phyloP scores from a whole-genome alignment of 179 eudicot genomes.

The Dionaea muscipula region DNA sequence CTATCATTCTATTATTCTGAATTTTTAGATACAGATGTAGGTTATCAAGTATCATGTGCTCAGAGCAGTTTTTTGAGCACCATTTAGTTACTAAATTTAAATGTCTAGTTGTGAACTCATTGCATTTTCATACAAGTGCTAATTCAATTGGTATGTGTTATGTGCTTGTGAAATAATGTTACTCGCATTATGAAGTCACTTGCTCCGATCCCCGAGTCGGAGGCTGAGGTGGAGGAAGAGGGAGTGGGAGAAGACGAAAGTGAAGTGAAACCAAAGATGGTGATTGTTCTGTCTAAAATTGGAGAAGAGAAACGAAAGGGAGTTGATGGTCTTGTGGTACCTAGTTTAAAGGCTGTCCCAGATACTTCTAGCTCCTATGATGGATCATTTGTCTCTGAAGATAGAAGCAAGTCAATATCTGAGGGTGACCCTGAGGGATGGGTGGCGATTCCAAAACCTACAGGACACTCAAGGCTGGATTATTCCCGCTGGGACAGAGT shows the following conservation, averaged over 20 bases:
- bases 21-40: no score
- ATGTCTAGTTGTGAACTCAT: no score
- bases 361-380: slow-evolving; percentile 5
- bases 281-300: slow-evolving; percentile 6
- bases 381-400: slow-evolving; percentile 9
- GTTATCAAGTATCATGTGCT: no score
- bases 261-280: slow-evolving; percentile 17
- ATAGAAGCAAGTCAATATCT: slow-evolving; percentile 16
- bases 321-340: slow-evolving; percentile 10
- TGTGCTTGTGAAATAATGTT: not conserved
- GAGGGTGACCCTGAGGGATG: slow-evolving; percentile 40
- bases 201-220: slow-evolving; percentile 88
- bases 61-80: no score
- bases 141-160: no score
- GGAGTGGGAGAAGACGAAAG: no score
- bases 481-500: slow-evolving; percentile 81
- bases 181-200: slow-evolving; percentile 76
- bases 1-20: no score
- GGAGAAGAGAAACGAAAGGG: slow-evolving; percentile 9
- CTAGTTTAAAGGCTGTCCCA: slow-evolving; percentile 9
- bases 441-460: slow-evolving; percentile 68
- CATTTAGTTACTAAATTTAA: no score
- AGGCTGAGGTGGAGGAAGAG: slow-evolving; percentile 51
- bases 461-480: slow-evolving; percentile 75
- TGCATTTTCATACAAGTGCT: no score